Evolutionary conservation across 495 filamentous ascomycete species (phyloP).

Genomic region (Terfezia claveryi): DNA sequence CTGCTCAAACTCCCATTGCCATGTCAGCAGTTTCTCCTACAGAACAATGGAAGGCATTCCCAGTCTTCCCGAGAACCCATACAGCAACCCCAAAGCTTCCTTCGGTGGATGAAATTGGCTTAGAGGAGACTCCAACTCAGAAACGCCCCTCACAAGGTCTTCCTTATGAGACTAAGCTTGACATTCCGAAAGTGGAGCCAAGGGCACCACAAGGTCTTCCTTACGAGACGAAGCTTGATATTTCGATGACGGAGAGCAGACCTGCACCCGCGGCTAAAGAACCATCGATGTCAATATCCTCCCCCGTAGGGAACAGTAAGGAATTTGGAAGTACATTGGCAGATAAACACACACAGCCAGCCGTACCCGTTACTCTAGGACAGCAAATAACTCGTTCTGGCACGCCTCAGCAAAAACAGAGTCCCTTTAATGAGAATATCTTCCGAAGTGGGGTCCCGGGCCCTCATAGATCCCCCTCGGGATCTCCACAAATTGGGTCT

Average conservation of each 20-base stretch:
- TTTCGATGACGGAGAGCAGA: neutral
- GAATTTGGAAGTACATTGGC: constrained; percentile 3
- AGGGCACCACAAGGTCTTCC: constrained; percentile 3
- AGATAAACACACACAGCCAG: neutral
- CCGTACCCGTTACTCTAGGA: neutral
- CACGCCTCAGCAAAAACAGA: neutral
- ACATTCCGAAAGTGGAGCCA: constrained; percentile 33
- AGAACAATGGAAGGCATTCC: constrained; percentile 21
- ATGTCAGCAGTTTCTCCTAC: constrained; percentile 69
- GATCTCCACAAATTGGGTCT: constrained; percentile 28
- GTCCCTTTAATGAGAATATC: neutral
- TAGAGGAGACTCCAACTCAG: neutral
- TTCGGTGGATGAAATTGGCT: constrained; percentile 52
- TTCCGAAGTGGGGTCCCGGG: neutral
- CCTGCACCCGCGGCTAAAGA: constrained; percentile 4
- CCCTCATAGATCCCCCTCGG: neutral
- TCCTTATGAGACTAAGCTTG: neutral
- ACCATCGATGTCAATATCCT: constrained; percentile 12
- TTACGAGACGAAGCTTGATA: neutral
- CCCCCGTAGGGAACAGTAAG: constrained; percentile 13
- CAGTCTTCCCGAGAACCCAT: constrained; percentile 32
- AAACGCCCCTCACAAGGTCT: neutral
- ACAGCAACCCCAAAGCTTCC: constrained; percentile 56
- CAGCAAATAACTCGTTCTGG: neutral
- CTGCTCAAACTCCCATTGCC: constrained; percentile 69